phyloP scores from a whole-genome alignment of 345 rosid species.

The Salix suchowensis region DNA sequence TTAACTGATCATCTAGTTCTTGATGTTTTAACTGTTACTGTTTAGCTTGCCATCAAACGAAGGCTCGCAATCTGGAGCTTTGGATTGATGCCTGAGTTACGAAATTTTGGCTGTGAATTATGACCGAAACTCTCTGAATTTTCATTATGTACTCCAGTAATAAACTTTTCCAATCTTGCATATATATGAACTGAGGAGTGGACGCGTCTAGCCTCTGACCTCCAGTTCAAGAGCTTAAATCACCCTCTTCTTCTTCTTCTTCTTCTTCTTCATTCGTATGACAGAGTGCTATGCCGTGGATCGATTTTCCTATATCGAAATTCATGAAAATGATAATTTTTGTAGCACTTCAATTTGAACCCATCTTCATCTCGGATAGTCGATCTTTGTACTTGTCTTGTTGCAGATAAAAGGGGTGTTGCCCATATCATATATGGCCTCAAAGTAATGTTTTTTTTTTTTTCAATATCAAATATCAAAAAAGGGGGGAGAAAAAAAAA shows the following conservation, averaged over 20 bases:
- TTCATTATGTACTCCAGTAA: background rate
- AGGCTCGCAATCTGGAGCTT: conserved; percentile 23
- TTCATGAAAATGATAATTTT: background rate
- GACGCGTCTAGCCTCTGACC: background rate
- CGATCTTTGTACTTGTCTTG: too few species aligned
- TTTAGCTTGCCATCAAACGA: conserved; percentile 10
- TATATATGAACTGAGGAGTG: background rate
- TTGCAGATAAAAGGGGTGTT: too few species aligned
- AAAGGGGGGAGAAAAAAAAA: too few species aligned
- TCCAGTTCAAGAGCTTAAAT: too few species aligned
- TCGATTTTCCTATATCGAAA: background rate
- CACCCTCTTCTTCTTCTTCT: background rate
- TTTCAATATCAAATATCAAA: too few species aligned
- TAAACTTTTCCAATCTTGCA: conserved; percentile 19
- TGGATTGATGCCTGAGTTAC: conserved; percentile 15
- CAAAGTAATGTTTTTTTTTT: too few species aligned
- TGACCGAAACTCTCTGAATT: conserved; percentile 4
- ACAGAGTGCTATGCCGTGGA: background rate
- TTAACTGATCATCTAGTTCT: conserved; percentile 6
- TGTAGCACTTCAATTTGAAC: background rate
- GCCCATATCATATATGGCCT: too few species aligned
- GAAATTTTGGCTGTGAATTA: conserved; percentile 5
- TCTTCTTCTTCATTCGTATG: background rate
- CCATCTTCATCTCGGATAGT: background rate
- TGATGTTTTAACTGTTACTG: background rate